Evolutionary conservation across 2,329 filamentous ascomycete species (phyloP).

Genomic region (Paraphoma chrysanthemicola): DNA sequence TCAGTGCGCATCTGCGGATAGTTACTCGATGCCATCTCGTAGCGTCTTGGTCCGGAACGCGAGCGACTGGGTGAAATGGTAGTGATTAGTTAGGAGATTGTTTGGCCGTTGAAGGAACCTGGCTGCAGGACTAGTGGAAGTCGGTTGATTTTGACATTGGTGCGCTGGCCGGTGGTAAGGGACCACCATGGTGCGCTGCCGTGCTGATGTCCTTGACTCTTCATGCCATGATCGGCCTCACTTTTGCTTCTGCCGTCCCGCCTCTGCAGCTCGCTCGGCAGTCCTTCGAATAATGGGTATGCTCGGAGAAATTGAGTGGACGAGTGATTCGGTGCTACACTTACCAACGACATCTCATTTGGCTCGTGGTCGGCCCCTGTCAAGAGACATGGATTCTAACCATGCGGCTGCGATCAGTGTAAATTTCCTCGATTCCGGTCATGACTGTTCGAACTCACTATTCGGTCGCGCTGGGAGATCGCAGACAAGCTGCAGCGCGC

Average conservation of each 20-base stretch:
- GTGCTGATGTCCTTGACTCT: constrained; percentile 4
- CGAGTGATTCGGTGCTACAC: constrained; percentile 7
- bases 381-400: constrained; percentile 10
- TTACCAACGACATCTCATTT: constrained; percentile 20
- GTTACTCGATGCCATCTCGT: constrained; percentile 40
- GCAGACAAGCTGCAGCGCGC: constrained; percentile 16
- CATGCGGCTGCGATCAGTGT: constrained; percentile 18
- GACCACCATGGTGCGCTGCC: constrained; percentile 24
- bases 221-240: constrained; percentile 7
- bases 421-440: constrained; percentile 7
- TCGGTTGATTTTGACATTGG: constrained; percentile 10
- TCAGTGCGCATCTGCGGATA: constrained; percentile 26
- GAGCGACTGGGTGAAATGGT: constrained; percentile 14
- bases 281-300: constrained; percentile 14
- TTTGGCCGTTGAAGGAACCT: constrained; percentile 11
- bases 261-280: constrained; percentile 10
- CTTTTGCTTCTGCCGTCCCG: constrained; percentile 31
- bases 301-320: constrained; percentile 24
- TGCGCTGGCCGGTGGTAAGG: not conserved
- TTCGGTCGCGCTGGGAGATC: constrained; percentile 17
- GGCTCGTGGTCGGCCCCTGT: constrained; percentile 23
- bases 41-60: constrained; percentile 10
- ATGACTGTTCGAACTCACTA: constrained; percentile 18
- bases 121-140: constrained; percentile 8
- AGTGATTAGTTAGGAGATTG: constrained; percentile 14